These are phyloP conservation scores for Aspergillus ellipticus DNA, from an alignment of 495 filamentous ascomycete genomes.

Conservation along the genomic window DNA sequence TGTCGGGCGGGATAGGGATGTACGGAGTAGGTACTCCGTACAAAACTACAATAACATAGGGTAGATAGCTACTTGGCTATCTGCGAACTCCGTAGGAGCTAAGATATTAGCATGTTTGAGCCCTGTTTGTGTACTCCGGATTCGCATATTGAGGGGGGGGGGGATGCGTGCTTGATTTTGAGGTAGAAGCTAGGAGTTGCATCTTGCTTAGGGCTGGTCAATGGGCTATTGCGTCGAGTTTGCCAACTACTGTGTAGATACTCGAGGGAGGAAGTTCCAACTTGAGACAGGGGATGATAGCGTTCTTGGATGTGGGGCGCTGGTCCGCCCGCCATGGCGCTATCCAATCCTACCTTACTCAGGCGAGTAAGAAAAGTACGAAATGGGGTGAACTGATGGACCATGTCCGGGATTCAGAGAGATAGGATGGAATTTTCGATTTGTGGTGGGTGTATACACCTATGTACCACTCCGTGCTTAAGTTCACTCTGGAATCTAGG, in stretches of 20 bases:
- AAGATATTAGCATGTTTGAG: too few relatives aligned
- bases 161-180: not conserved
- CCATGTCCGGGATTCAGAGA: not conserved
- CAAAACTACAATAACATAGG: too few relatives aligned
- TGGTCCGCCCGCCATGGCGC: not conserved
- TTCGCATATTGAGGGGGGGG: not conserved
- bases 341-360: not conserved
- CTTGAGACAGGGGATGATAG: constrained; percentile 6
- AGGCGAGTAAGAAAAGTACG: constrained; percentile 2
- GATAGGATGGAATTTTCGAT: not conserved
- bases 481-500: too few relatives aligned
- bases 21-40: too few relatives aligned
- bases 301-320: not conserved
- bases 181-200: not conserved
- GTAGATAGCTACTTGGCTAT: too few relatives aligned
- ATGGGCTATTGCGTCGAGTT: too few relatives aligned
- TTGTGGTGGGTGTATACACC: too few relatives aligned
- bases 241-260: too few relatives aligned
- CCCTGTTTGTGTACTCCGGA: not conserved
- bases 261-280: not conserved
- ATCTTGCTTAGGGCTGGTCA: too few relatives aligned
- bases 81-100: too few relatives aligned
- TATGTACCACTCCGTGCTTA: too few relatives aligned
- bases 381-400: not conserved
- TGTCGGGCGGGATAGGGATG: too few relatives aligned